Conservation (phyloP, 208 protist genomes). For the Acanthamoeba lenticulata region DNA sequence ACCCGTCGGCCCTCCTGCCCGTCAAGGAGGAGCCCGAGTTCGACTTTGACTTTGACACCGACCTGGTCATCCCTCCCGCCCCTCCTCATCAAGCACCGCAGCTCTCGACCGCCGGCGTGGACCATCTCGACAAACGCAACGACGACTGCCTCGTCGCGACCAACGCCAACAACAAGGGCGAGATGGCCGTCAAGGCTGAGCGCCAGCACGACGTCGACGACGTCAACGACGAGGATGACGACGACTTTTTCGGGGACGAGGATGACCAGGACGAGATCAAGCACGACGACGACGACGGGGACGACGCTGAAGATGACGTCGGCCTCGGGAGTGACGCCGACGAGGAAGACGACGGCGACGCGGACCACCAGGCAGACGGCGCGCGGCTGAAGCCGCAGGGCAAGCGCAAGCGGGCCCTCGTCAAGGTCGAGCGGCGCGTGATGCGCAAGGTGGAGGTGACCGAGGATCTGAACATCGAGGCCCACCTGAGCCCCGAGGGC, state of each 20-base stretch:
- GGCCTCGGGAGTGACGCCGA: neutral
- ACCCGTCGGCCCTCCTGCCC: neutral
- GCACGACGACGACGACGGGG: neutral
- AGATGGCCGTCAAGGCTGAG: too few species aligned
- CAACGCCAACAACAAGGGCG: too few species aligned
- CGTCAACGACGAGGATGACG: neutral
- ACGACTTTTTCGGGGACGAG: constrained; percentile 10
- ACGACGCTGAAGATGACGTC: neutral
- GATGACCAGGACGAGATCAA: neutral
- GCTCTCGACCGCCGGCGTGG: neutral
- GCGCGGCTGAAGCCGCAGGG: neutral
- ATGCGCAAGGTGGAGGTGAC: neutral
- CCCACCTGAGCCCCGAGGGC: neutral
- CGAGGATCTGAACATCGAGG: constrained; percentile 28
- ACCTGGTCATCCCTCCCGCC: neutral
- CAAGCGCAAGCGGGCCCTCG: neutral
- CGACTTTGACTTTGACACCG: neutral
- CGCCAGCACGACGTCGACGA: neutral
- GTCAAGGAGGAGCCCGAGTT: neutral
- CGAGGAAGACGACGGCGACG: neutral
- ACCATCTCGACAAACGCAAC: too few species aligned
- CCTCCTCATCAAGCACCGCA: neutral
- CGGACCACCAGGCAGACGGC: neutral
- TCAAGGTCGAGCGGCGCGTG: neutral
- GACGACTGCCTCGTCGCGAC: neutral